phyloP scores from a whole-genome alignment of 169 alveolate genomes.

The Plasmodium falciparum region DNA sequence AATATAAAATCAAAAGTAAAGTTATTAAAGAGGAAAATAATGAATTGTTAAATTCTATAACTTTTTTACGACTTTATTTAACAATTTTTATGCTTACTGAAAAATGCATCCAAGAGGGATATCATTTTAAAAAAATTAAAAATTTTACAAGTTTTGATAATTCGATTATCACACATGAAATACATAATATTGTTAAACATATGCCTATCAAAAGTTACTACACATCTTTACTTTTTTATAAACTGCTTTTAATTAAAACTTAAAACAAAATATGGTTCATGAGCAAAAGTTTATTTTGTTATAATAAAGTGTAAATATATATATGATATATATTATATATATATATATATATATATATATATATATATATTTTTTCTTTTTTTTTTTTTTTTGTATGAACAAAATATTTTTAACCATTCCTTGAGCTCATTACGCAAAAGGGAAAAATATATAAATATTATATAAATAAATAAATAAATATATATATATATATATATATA shows the following conservation, averaged over 20 bases:
- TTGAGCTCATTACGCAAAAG: too few relatives aligned
- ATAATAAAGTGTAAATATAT: too few relatives aligned
- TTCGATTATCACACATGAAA: neutral
- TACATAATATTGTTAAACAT: neutral
- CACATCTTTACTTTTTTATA: neutral
- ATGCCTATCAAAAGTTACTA: neutral
- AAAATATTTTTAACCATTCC: too few relatives aligned
- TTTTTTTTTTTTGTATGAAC: too few relatives aligned
- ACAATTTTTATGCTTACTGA: slow-evolving; percentile 9
- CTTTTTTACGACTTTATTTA: slow-evolving; percentile 7
- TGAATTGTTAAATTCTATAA: neutral
- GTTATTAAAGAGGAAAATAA: neutral
- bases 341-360: too few relatives aligned
- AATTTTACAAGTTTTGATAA: neutral
- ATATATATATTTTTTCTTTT: too few relatives aligned
- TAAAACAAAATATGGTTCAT: too few relatives aligned
- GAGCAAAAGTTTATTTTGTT: too few relatives aligned
- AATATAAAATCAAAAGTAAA: neutral
- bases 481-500: too few relatives aligned
- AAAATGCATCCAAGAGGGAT: neutral
- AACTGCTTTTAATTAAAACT: neutral
- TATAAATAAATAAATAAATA: too few relatives aligned
- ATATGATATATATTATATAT: too few relatives aligned
- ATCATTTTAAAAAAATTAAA: neutral
- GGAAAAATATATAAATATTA: too few relatives aligned